phyloP scores from a whole-genome alignment of 1,284 basidiomycete species.

The Violaceomyces palustris region DNA sequence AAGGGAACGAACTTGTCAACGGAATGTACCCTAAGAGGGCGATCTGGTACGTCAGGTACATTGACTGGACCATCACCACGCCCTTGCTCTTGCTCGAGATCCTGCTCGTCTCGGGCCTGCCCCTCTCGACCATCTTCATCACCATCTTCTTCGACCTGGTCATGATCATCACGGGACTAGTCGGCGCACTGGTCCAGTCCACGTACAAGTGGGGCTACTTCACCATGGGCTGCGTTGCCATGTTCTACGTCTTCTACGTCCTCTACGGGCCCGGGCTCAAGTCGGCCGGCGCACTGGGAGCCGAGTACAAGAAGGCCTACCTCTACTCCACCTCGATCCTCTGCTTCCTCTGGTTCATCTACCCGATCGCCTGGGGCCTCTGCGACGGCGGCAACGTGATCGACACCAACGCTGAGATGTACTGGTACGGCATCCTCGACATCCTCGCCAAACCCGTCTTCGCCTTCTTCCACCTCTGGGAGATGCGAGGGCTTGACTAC shows the following conservation, averaged over 20 bases:
- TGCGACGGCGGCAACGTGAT: slow-evolving; percentile 59
- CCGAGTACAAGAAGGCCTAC: slow-evolving; percentile 55
- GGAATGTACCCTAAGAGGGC: slow-evolving; percentile 55
- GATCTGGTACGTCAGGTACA: slow-evolving; percentile 58
- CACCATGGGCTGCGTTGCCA: slow-evolving; percentile 57
- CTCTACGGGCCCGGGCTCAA: slow-evolving; percentile 51
- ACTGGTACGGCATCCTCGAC: slow-evolving; percentile 63
- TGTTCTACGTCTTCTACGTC: slow-evolving; percentile 54
- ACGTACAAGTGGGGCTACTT: slow-evolving; percentile 58
- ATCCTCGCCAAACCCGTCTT: slow-evolving; percentile 57
- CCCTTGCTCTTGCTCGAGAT: slow-evolving; percentile 61
- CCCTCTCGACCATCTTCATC: slow-evolving; percentile 59
- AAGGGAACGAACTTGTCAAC: slow-evolving; percentile 30
- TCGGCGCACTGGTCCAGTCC: slow-evolving; percentile 58
- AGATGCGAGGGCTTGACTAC: slow-evolving; percentile 37
- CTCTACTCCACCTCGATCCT: slow-evolving; percentile 52
- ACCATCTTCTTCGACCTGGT: slow-evolving; percentile 59
- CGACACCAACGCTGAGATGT: slow-evolving; percentile 55
- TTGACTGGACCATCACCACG: slow-evolving; percentile 57
- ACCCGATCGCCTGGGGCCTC: slow-evolving; percentile 56
- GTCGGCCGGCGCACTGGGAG: slow-evolving; percentile 54
- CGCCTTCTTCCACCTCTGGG: slow-evolving; percentile 39
- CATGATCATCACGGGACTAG: slow-evolving; percentile 59
- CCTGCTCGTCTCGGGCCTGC: slow-evolving; percentile 59
- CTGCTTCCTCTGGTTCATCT: slow-evolving; percentile 33